phyloP scores from a whole-genome alignment of 1,139 yeast genomes.

The Torulaspora globosa region DNA sequence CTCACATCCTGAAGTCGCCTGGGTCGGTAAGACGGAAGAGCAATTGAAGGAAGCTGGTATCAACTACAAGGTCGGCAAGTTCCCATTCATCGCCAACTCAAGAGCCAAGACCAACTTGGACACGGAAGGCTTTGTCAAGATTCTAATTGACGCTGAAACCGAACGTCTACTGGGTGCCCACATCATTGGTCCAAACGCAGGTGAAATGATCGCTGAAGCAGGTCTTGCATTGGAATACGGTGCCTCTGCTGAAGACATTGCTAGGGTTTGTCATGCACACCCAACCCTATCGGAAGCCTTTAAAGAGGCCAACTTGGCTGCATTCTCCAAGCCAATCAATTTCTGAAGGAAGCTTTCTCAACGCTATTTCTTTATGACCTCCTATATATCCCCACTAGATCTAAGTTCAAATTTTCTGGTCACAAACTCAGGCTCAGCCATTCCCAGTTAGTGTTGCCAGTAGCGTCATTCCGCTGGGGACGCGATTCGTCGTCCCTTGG shows the following conservation, averaged over 20 bases:
- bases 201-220: constrained; percentile 99
- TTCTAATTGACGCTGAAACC: constrained; percentile 93
- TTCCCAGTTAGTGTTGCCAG: constrained; percentile 17
- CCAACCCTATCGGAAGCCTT: constrained; percentile 97
- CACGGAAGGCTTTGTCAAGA: constrained; percentile 95
- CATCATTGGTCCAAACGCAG: constrained; percentile 97
- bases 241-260: constrained; percentile 95
- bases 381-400: constrained; percentile 5
- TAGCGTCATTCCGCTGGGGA: constrained; percentile 9
- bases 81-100: constrained; percentile 98
- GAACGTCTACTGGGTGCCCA: constrained; percentile 96
- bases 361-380: constrained; percentile 3
- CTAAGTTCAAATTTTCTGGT: constrained; percentile 1
- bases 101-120: constrained; percentile 98
- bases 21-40: constrained; percentile 97
- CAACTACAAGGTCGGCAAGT: constrained; percentile 90
- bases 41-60: constrained; percentile 92
- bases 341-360: constrained; percentile 42
- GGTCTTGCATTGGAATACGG: constrained; percentile 98
- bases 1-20: constrained; percentile 98
- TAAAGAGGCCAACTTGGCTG: constrained; percentile 95
- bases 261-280: constrained; percentile 97
- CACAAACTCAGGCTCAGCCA: constrained; percentile 18
- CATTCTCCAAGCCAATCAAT: constrained; percentile 86
- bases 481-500: background rate